phyloP scores from a whole-genome alignment of 2,329 filamentous ascomycete genomes.

The Epichloe coenophiala region DNA sequence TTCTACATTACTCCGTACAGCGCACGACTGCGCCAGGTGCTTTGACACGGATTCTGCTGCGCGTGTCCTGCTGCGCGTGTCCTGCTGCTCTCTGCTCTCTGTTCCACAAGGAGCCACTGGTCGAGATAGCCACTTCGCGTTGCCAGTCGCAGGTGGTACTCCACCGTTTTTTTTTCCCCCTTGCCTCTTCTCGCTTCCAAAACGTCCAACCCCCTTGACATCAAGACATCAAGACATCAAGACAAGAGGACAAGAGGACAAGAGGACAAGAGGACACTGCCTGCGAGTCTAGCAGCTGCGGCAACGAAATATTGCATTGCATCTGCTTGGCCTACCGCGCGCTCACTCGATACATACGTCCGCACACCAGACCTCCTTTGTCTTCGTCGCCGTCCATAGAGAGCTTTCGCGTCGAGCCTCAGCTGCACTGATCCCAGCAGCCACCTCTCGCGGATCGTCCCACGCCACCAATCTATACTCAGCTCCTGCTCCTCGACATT shows the following conservation, averaged over 20 bases:
- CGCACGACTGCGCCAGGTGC: neutral
- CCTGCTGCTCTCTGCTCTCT: neutral
- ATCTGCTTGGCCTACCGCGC: no score
- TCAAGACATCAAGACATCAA: no score
- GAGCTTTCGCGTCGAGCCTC: neutral
- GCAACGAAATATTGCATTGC: no score
- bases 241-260: neutral
- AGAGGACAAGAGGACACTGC: no score
- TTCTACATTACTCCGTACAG: no score
- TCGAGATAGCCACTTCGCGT: neutral
- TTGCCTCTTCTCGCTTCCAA: neutral
- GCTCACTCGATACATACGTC: no score
- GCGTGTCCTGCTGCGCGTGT: neutral
- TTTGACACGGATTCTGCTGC: neutral
- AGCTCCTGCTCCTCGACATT: conserved; percentile 10
- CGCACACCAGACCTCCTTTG: neutral
- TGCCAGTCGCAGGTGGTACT: neutral
- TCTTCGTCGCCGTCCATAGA: neutral
- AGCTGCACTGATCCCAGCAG: conserved; percentile 1
- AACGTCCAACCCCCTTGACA: neutral
- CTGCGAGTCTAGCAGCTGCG: no score
- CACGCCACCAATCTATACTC: neutral
- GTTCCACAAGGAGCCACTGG: neutral
- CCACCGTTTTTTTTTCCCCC: neutral
- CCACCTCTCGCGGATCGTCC: neutral